Evolutionary conservation across 1,284 basidiomycete species (phyloP).

Genomic region (Puccinia hordei): DNA sequence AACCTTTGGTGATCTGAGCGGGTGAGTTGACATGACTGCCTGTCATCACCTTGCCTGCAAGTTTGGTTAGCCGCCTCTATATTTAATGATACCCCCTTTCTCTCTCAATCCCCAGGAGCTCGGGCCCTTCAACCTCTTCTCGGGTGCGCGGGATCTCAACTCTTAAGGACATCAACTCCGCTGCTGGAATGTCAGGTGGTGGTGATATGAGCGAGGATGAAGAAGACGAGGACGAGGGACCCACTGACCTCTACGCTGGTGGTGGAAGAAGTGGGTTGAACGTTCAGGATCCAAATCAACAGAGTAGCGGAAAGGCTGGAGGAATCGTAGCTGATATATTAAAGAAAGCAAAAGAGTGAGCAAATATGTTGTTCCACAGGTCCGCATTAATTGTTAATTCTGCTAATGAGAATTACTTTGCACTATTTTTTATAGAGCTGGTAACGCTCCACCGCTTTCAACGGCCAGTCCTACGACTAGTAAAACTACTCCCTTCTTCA

Average conservation of each 20-base stretch:
- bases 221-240: constrained; percentile 56
- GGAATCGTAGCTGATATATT: constrained; percentile 78
- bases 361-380: constrained; percentile 51
- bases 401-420: neutral
- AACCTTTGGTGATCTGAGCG: constrained; percentile 41
- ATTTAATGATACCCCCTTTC: neutral
- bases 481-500: constrained; percentile 62
- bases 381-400: neutral
- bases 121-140: constrained; percentile 12
- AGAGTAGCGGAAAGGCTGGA: constrained; percentile 64
- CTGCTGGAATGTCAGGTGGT: constrained; percentile 45
- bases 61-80: neutral
- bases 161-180: constrained; percentile 39
- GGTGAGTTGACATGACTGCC: constrained; percentile 12
- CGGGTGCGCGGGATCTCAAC: constrained; percentile 45
- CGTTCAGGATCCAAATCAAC: constrained; percentile 76
- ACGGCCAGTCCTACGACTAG: constrained; percentile 5
- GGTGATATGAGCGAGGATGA: constrained; percentile 54
- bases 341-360: constrained; percentile 76
- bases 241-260: constrained; percentile 58
- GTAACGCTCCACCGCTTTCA: constrained; percentile 28
- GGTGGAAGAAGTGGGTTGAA: constrained; percentile 74
- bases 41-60: no score
- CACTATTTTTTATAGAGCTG: constrained; percentile 41
- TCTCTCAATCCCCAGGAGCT: constrained; percentile 34